These are phyloP conservation scores for Solanum arcanum DNA, from an alignment of 257 asterid species.

Conservation along the genomic window DNA sequence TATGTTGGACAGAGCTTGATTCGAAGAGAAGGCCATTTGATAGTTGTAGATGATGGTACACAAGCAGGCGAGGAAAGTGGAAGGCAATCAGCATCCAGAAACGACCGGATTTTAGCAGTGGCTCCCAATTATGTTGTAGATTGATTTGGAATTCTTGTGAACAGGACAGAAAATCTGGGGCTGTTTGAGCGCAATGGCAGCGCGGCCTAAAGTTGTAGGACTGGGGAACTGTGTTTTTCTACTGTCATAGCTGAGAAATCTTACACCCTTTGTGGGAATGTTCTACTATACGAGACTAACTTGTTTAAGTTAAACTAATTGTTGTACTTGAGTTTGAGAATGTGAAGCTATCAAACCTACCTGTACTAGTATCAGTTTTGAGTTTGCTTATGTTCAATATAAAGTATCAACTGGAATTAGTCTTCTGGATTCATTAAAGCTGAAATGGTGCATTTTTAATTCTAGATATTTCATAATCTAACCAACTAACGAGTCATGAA, in stretches of 20 bases:
- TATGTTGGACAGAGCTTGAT: constrained; percentile 59
- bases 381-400: not conserved
- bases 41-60: constrained; percentile 80
- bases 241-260: not conserved
- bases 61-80: constrained; percentile 42
- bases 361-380: not conserved
- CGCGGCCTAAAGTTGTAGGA: not conserved
- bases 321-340: not conserved
- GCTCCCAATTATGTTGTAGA: constrained; percentile 86
- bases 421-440: not conserved
- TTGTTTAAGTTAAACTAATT: not conserved
- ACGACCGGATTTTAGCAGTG: constrained; percentile 72
- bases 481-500: not conserved
- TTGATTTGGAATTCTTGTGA: constrained; percentile 6
- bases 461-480: not conserved
- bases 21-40: constrained; percentile 79
- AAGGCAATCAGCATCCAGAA: constrained; percentile 44
- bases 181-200: not conserved
- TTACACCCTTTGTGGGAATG: not conserved
- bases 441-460: not conserved
- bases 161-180: not conserved
- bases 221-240: not conserved
- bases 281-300: not conserved
- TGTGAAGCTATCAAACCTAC: not conserved
- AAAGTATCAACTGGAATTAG: not conserved